Conservation (phyloP, 129 eudicot genomes). For the Pittosporum tobira region DNA sequence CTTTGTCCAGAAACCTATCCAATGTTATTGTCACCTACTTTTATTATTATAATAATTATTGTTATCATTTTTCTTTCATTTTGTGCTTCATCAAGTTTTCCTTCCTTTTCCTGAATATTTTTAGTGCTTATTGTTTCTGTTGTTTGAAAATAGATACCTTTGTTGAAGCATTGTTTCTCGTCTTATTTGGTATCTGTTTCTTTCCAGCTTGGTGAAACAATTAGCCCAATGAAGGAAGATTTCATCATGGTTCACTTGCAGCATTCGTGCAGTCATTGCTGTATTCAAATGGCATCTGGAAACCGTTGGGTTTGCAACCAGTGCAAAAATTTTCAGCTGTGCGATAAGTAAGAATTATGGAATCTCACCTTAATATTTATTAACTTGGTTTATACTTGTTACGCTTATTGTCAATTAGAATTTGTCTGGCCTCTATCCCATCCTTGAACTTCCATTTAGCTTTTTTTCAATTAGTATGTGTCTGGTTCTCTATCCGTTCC, state of each 20-base stretch:
- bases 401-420: background rate
- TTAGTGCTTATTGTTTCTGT: background rate
- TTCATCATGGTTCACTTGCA: constrained; percentile 98
- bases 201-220: constrained; percentile 85
- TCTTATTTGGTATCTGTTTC: constrained; percentile 3
- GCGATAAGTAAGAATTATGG: constrained; percentile 57
- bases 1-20: background rate
- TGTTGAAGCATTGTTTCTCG: background rate
- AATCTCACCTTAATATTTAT: constrained; percentile 3
- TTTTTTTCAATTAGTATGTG: background rate
- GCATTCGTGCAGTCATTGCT: constrained; percentile 84
- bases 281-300: constrained; percentile 79
- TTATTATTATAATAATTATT: too few relatives aligned
- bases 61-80: background rate
- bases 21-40: too few relatives aligned
- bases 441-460: background rate
- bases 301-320: constrained; percentile 74
- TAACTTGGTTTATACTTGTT: background rate
- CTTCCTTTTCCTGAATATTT: background rate
- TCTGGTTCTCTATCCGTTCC: background rate
- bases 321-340: constrained; percentile 81
- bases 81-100: background rate
- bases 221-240: constrained; percentile 90
- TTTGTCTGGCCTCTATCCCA: background rate
- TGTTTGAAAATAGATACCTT: background rate